Evolutionary conservation across 1,284 basidiomycete genomes (phyloP).

Genomic region (Trichosporon inkin): DNA sequence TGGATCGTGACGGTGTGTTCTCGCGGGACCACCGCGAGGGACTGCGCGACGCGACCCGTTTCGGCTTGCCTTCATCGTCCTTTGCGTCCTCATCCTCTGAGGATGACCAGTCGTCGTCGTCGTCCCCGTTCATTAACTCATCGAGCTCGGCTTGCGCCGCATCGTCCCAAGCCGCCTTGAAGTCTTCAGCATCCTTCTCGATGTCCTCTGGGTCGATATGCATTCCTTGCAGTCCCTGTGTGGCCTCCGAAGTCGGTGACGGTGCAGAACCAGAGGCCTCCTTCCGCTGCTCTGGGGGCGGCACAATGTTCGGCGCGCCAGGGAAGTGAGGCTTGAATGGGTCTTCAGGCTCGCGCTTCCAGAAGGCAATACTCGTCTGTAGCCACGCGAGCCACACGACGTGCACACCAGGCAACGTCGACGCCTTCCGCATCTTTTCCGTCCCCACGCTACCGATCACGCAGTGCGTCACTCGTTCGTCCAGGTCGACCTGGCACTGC

Average conservation of each 20-base stretch:
- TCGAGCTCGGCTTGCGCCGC: conserved; percentile 20
- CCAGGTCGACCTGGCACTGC: conserved; percentile 65
- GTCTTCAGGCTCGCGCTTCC: conserved; percentile 54
- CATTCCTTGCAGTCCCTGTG: background rate
- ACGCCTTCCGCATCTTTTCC: conserved; percentile 79
- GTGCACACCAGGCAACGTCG: conserved; percentile 63
- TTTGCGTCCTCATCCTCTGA: conserved; percentile 2
- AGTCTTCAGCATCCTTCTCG: conserved; percentile 2
- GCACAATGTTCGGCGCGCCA: background rate
- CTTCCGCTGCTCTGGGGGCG: background rate
- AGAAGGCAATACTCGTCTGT: conserved; percentile 73
- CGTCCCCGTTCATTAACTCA: conserved; percentile 11
- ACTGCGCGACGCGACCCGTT: background rate
- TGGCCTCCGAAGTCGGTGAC: background rate
- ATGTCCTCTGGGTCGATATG: conserved; percentile 6
- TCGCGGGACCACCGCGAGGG: conserved; percentile 17
- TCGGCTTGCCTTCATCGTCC: background rate
- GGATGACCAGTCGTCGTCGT: conserved; percentile 5
- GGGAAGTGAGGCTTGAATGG: conserved; percentile 17
- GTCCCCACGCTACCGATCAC: conserved; percentile 88
- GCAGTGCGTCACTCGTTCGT: conserved; percentile 74
- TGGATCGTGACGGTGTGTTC: conserved; percentile 17
- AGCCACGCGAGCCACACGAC: conserved; percentile 88
- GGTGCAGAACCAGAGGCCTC: background rate
- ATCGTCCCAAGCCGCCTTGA: conserved; percentile 17